Evolutionary conservation across 371 early-diverging fungal species (phyloP).

Genomic region (Capniomyces stellatus): DNA sequence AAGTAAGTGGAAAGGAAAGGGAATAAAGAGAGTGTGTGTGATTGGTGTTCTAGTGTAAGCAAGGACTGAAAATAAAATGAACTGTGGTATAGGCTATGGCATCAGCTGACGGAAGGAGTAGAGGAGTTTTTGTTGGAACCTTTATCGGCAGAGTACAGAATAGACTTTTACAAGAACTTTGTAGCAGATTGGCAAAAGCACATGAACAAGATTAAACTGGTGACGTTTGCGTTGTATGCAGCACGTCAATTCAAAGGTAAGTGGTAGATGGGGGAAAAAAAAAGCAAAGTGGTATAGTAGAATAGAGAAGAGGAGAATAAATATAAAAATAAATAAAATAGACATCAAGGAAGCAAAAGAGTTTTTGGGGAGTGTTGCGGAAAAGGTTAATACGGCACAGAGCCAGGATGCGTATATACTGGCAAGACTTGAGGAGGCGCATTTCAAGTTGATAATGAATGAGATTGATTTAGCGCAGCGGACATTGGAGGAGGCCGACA

Average conservation of each 20-base stretch:
- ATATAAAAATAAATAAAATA: conserved; percentile 7
- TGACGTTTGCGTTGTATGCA: conserved; percentile 57
- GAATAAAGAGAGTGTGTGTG: no score
- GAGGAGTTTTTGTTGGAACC: conserved; percentile 57
- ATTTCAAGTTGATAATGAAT: conserved; percentile 49
- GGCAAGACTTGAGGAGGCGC: conserved; percentile 71
- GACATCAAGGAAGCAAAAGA: conserved; percentile 40
- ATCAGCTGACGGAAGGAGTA: conserved; percentile 74
- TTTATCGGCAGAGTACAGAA: conserved; percentile 53
- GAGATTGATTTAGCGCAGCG: conserved; percentile 64
- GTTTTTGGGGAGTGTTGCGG: conserved; percentile 42
- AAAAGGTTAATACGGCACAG: conserved; percentile 42
- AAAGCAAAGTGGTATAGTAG: not conserved
- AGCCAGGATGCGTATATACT: conserved; percentile 65
- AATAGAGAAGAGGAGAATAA: not conserved
- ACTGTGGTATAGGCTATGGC: conserved; percentile 63
- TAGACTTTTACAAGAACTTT: conserved; percentile 73
- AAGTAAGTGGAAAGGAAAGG: conserved; percentile 77
- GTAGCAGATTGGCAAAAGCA: conserved; percentile 79
- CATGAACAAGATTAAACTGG: conserved; percentile 82
- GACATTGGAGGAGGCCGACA: conserved; percentile 68
- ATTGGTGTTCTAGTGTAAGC: not conserved
- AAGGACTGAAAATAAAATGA: not conserved
- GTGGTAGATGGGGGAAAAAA: not conserved
- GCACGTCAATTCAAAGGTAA: conserved; percentile 57